Base-by-base conservation (phyloP, 148 eudicot genomes). In the Vaccinium macrocarpon region DNA sequence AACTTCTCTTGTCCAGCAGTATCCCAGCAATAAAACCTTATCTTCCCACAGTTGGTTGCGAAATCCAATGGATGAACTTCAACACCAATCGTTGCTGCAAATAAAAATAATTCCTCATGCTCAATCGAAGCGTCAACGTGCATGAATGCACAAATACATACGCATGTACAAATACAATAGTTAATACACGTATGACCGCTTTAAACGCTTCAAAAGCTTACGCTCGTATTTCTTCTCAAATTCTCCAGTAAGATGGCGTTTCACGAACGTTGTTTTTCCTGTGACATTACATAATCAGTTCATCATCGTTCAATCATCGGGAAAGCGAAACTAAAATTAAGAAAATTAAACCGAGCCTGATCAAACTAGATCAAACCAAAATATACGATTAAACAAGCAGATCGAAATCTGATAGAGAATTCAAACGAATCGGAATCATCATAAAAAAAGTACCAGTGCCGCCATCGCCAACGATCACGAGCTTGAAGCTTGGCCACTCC, bases 1-100 rank as follows among this genome's bases (percentile, higher is more conserved):
- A 83, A 83, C 66, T 83, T 83, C 80, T 83, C 84, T 46, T 83
- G 84, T 11, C 85, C 85, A 62, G 85, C 85, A 25, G 85, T 83
- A 49, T 83, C 85, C 85, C 85, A 83, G 35, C 85, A 84, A 16
- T 78, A 77, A 64, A 77, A 84, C 46, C 85, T 62, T 78, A 84
- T 48, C 82, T 64, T 19, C n/a, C 85, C 85, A 29, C 82, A 78
- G 51, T 78, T 84, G 1, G 85, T 84, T 32, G 2, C 18, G 25
- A 83, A 83, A 76, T 83, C 81, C 81, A 81, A 51, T 2, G 84
- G 84, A 83, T 83, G 84, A 53, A 83, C 84, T 56, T 83, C 84
- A 55, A 83, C 84, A 1, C 84, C 84, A 83, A 83, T 83, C 35
- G 84, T 83, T 38, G 84, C 84, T 83, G 80, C 71, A 83, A 12